phyloP scores from a whole-genome alignment of 441 rosid genomes.

The Mallotus repandus region DNA sequence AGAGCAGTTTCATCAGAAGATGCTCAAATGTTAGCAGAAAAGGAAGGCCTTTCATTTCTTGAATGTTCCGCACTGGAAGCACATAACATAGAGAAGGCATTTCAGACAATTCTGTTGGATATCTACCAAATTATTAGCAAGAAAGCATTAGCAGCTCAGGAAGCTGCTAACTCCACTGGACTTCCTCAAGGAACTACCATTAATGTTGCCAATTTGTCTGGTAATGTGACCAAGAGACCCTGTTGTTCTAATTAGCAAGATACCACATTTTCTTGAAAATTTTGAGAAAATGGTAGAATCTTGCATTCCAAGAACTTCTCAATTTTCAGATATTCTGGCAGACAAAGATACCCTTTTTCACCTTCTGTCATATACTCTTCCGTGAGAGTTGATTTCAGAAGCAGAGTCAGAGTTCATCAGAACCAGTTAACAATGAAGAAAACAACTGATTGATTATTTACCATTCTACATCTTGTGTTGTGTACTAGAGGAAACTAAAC shows the following conservation, averaged over 20 bases:
- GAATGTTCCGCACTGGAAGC: slow-evolving; percentile 91
- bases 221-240: slow-evolving; percentile 31
- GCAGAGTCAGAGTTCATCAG: neutral
- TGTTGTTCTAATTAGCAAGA: slow-evolving; percentile 50
- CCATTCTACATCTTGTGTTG: neutral
- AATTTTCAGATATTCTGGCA: neutral
- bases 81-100: slow-evolving; percentile 76
- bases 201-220: slow-evolving; percentile 42
- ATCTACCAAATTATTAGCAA: slow-evolving; percentile 85
- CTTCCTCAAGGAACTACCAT: slow-evolving; percentile 57
- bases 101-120: slow-evolving; percentile 76
- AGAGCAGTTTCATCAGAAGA: slow-evolving; percentile 70
- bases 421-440: neutral
- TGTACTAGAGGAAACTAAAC: neutral
- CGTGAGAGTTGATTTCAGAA: neutral
- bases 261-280: neutral
- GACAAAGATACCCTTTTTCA: neutral
- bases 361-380: neutral
- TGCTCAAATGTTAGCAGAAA: slow-evolving; percentile 70
- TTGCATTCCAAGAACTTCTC: neutral
- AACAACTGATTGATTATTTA: neutral
- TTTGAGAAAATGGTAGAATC: neutral
- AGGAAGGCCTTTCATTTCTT: slow-evolving; percentile 79
- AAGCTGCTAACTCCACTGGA: slow-evolving; percentile 50
- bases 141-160: slow-evolving; percentile 89